Base-by-base conservation (phyloP, 805 yeast genomes). In the Diddensiella transvaalensis region DNA sequence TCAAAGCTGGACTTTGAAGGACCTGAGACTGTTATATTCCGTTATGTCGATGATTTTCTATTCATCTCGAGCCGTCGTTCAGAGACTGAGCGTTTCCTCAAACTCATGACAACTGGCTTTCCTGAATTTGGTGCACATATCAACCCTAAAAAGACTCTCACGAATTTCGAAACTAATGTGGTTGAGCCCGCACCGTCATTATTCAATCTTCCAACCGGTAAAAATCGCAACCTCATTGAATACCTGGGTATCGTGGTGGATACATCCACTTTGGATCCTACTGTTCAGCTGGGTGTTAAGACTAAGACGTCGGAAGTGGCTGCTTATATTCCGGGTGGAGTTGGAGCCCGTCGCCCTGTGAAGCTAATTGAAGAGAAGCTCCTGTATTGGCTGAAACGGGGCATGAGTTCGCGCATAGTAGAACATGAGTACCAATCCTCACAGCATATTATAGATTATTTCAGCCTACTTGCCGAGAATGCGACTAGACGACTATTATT, bases 21-120 rank as follows among this genome's bases (percentile, higher is more conserved):
- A 60, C 18, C 32, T 8, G 62, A n/a, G 30, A 52, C 64, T 2
- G 65, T 75, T 13, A 50, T 74, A 2, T 61, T 87, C 2, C 66
- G 96, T 46, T 63, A 87, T 18, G 95, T 88, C 0, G 98, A 90
- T 65, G 98, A 90, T 62, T 90, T 90, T 58, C 61, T 90, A 22
- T 70, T 87, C n/a, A 65, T 90, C 0, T 75, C 93, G 0, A 69
- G 79, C 0, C 60, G 71, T 30, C 22, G 56, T 8, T 44, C 49
- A 0, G 57, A 61, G 8, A 72, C 80, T 0, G 37, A 48, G 1
- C 48, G 46, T 2, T 62, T 74, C 36, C 56, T 61, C 40, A 49
- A 49, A 1, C 19, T 63, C 4, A 67, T 75, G 35, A 44, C 55
- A 0, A 39, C 55, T 13, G 77, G 78, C 1, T 69, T 78, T 43